Base-by-base conservation (phyloP, 1,139 yeast genomes). In the Yamadazyma dendronema region DNA sequence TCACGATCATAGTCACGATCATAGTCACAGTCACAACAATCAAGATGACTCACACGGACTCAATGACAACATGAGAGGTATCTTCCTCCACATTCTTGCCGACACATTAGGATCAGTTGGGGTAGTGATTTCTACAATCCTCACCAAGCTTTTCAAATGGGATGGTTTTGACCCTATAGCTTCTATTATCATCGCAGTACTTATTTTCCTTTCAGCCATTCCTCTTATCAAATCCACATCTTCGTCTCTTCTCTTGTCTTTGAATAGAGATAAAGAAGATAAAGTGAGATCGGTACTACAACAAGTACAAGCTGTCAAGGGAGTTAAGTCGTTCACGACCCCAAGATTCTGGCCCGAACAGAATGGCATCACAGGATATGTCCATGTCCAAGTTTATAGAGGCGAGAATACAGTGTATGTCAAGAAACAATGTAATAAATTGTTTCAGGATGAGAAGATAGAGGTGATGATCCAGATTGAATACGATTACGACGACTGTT, bases 21-120 rank as follows among this genome's bases (percentile, higher is more conserved):
- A 12, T 39, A 10, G 14, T 21, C 17, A 24, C 9, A 15, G 27
- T 24, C 15, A 13, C 12, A 22, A 8, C 16, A 3, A 19, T 39
- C 11, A 61, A 21, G 59, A 46, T 14, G 62, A 65, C 67, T n/a
- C n/a, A n/a, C n/a, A n/a, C n/a, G 22, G 22, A 19, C 22, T 19
- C 22, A 86, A 86, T 55, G 96, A 90, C 52, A 92, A 92, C 57
- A 87, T 92, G 95, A 81, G 82, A 44, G 99, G 99, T 16, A 88
- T 92, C 9, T 92, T 92, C 50, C 66, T 92, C 31, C 99, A 92
- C 52, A 86, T 92, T 31, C 61, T 92, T 33, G 98, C 99, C 0
- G 99, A 92, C 53, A 92, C 98, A 0, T 67, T 94, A 24, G 98
- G 99, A 0, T 90, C 97, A 0, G 95, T 89, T 0, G 97, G 98